Percentiles rank a stretch among this genome's conserved stretches.
Conservation (phyloP, 139 green algal species). For the Eudorina sp. region DNA sequence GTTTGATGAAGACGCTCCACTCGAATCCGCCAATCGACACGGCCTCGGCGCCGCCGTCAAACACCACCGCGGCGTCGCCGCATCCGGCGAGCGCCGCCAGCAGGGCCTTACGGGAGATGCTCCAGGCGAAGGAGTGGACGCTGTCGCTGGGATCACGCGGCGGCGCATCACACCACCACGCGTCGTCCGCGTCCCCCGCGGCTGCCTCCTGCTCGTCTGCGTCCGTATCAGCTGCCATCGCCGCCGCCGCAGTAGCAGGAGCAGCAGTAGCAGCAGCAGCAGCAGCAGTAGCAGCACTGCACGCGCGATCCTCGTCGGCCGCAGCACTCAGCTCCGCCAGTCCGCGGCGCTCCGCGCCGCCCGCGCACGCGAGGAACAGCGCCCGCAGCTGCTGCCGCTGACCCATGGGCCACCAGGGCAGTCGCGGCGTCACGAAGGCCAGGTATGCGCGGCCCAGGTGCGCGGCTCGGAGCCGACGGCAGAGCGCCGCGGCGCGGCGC, state of each 20-base stretch:
- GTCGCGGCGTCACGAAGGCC: not conserved
- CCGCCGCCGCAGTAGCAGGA: not conserved
- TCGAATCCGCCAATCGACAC: conserved; percentile 6
- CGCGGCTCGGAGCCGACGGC: not conserved
- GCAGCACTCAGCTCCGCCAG: not conserved
- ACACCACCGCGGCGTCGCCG: not conserved
- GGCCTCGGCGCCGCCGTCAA: not conserved
- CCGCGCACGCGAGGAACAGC: not conserved
- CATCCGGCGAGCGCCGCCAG: not conserved
- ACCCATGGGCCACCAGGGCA: conserved; percentile 17
- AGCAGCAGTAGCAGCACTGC: no score
- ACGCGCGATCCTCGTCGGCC: not conserved
- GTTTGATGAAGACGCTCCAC: conserved; percentile 16
- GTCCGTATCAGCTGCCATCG: not conserved
- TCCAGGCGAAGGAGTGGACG: not conserved
- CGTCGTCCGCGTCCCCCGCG: not conserved
- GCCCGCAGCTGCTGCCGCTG: not conserved
- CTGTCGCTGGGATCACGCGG: not conserved
- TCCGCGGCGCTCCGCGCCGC: not conserved
- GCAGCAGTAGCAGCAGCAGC: no score
- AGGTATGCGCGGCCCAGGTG: conserved; percentile 2
- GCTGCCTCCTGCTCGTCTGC: no score
- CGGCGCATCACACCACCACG: not conserved
- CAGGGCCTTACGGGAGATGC: not conserved
- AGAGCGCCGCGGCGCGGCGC: not conserved